Percentiles rank a stretch among this genome's conserved stretches.
These are phyloP conservation scores for Aureobasidium sp. DNA, from an alignment of 2,329 filamentous ascomycete species.

Conservation along the genomic window DNA sequence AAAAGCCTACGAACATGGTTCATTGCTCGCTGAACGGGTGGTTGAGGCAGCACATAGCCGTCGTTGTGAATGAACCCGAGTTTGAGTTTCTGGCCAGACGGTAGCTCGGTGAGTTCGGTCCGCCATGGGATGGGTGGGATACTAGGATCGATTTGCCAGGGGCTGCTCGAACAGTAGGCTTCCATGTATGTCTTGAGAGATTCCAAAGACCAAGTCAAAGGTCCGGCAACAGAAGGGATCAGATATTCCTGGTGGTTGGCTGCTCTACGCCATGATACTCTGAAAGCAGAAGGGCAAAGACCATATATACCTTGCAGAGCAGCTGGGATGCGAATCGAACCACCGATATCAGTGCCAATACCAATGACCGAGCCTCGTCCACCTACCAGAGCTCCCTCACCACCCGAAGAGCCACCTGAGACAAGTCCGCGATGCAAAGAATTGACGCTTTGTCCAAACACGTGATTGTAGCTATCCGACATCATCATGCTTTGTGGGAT, in stretches of 20 bases:
- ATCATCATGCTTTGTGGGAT: constrained; percentile 51
- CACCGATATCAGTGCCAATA: constrained; percentile 49
- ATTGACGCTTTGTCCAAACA: constrained; percentile 49
- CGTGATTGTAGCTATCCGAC: constrained; percentile 44
- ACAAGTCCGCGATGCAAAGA: constrained; percentile 47
- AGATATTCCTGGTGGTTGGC: constrained; percentile 27
- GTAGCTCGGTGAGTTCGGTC: constrained; percentile 19
- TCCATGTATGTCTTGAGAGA: constrained; percentile 50
- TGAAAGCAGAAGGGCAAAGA: constrained; percentile 36
- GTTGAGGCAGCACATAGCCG: constrained; percentile 57
- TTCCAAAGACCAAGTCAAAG: constrained; percentile 46
- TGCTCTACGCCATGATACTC: constrained; percentile 36
- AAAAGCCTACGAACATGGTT: constrained; percentile 9
- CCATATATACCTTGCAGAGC: constrained; percentile 42
- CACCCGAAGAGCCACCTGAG: constrained; percentile 48
- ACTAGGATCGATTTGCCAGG: constrained; percentile 53
- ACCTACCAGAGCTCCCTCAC: constrained; percentile 50
- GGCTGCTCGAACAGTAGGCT: constrained; percentile 44
- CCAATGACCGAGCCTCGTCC: constrained; percentile 47
- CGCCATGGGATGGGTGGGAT: constrained; percentile 53
- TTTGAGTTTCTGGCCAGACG: constrained; percentile 37
- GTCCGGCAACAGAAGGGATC: constrained; percentile 43
- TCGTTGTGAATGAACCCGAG: constrained; percentile 61
- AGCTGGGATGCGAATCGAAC: constrained; percentile 42
- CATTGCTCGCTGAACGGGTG: constrained; percentile 55